Conservation (phyloP, 1,284 basidiomycete species). For the Ganoderma sinense region DNA sequence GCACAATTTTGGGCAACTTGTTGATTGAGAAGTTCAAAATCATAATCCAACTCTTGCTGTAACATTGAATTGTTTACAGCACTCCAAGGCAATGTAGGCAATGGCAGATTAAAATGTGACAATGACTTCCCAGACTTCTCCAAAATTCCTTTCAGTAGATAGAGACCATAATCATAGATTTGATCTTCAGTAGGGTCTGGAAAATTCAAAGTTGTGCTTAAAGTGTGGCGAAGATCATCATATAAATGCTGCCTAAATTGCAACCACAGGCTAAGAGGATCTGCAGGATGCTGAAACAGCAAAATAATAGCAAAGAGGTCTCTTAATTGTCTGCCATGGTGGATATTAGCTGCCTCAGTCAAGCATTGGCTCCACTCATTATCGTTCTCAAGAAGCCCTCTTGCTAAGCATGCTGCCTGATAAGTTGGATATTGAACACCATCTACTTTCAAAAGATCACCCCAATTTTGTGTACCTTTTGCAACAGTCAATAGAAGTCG, state of each 20-base stretch:
- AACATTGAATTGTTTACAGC: constrained; percentile 1
- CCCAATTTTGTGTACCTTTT: constrained; percentile 41
- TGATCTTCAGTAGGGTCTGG: constrained; percentile 38
- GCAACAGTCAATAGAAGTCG: constrained; percentile 43
- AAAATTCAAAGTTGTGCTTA: too few relatives aligned
- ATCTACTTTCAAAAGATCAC: constrained; percentile 39
- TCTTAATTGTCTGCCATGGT: constrained; percentile 42
- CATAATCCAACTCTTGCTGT: constrained; percentile 5
- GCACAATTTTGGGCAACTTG: neutral
- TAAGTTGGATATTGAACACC: constrained; percentile 26
- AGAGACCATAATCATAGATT: constrained; percentile 1
- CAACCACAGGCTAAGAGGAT: neutral
- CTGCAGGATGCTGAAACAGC: constrained; percentile 39
- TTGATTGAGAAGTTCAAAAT: neutral
- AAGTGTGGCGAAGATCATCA: constrained; percentile 43
- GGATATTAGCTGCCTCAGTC: constrained; percentile 48
- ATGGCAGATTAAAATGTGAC: neutral
- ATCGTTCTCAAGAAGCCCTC: constrained; percentile 54
- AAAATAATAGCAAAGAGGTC: constrained; percentile 51
- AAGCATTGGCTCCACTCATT: constrained; percentile 52
- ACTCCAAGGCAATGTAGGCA: neutral
- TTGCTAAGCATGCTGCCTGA: constrained; percentile 46
- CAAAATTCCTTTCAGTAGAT: neutral
- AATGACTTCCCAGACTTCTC: neutral
- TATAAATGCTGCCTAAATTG: constrained; percentile 39